phyloP scores from a whole-genome alignment of 2,329 filamentous ascomycete species.

The Tricladium varicosporioides region DNA sequence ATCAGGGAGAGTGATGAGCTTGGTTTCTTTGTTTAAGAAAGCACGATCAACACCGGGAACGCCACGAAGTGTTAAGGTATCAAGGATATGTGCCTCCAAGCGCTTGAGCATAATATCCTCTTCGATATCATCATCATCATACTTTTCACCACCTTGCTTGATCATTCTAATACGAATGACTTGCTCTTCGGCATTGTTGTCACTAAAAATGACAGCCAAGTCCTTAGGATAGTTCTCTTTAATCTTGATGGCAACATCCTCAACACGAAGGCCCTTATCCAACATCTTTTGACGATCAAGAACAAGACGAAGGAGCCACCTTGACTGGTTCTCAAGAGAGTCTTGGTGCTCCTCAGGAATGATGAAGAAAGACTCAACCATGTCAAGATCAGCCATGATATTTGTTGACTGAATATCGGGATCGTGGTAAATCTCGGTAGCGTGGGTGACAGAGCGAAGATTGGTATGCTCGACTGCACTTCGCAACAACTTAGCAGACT shows the following conservation, averaged over 20 bases:
- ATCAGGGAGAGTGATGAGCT: constrained; percentile 63
- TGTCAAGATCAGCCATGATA: constrained; percentile 84
- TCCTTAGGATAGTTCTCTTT: constrained; percentile 85
- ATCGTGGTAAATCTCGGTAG: constrained; percentile 97
- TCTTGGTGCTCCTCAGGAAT: constrained; percentile 75
- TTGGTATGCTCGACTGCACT: constrained; percentile 93
- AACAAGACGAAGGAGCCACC: constrained; percentile 92
- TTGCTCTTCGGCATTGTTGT: constrained; percentile 95
- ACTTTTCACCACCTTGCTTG: constrained; percentile 65
- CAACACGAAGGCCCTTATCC: constrained; percentile 88
- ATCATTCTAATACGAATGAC: constrained; percentile 90
- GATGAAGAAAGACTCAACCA: constrained; percentile 96
- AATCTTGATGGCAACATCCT: constrained; percentile 86
- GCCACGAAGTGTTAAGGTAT: constrained; percentile 87
- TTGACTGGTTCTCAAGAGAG: constrained; percentile 72
- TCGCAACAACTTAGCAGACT: constrained; percentile 80
- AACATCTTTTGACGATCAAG: constrained; percentile 92
- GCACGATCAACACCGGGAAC: constrained; percentile 85
- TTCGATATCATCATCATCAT: constrained; percentile 71
- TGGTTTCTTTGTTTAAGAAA: constrained; percentile 82
- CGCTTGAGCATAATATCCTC: constrained; percentile 93
- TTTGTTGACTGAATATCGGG: constrained; percentile 83
- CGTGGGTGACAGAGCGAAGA: constrained; percentile 83
- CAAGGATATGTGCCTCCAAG: constrained; percentile 85
- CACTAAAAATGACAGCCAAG: constrained; percentile 91